Base-by-base conservation (phyloP, 345 rosid species). In the Citrus glauca region DNA sequence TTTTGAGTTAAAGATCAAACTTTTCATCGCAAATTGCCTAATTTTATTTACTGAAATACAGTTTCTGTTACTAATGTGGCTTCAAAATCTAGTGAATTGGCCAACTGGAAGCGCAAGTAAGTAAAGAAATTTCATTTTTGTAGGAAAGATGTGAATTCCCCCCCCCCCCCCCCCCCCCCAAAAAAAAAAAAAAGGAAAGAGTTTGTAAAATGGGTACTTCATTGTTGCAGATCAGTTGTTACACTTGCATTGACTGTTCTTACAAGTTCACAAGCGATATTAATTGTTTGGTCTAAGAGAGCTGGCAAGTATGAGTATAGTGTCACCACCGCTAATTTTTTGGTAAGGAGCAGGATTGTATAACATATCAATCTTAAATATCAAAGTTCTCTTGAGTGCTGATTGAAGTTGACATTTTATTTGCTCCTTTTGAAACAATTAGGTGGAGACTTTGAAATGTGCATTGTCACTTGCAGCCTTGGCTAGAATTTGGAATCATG, bases 381-480 rank as follows among this genome's bases (percentile, higher is more conserved):
- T 37, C 14, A 42, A 7, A 11, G 63, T 75, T 64, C 62, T 70
- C 35, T 14, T 6, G 48, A 70, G 22, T 57, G 55, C 13, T 20
- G 32, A 59, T 38, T 35, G 57, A 59, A 37, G 19, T 42, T 65
- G 73, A 67, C 77, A 7, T 75, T 19, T 72, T 83, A 48, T 79
- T 71, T 69, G 27, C 37, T 75, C 9, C 78, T 59, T 77, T 37
- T 48, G 78, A 62, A 74, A 74, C 30, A 30, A 73, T 80, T 79
- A 94, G 99, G 97, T 96, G 78, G 99, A 96, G 89, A 90, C 97
- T 81, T 85, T 96, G 81, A 96, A 96, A 87, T 96, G 99, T 80
- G 87, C 78, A 14, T 80, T 94, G 45, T 94, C 98, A 55, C 89
- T 96, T n/a, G 91, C 95, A 72, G 97, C 98, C 68, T 91, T 94